Evolutionary conservation across 257 asterid species (phyloP).

Genomic region (Ehretia macrophylla): DNA sequence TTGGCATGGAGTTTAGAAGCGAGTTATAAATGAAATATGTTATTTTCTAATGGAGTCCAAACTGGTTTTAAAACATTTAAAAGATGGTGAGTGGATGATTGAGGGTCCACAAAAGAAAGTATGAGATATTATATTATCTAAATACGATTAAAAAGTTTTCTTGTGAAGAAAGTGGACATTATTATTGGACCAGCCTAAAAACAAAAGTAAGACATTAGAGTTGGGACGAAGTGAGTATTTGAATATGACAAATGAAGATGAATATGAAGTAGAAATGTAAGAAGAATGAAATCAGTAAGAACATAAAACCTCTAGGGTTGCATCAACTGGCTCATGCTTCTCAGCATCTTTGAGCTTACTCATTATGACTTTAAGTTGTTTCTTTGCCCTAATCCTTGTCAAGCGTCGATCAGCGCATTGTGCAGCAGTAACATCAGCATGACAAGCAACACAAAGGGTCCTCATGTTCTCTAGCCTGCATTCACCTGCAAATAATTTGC

Average conservation of each 20-base stretch:
- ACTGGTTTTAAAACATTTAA: too few species aligned
- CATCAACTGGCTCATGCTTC: conserved; percentile 15
- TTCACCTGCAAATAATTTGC: conserved; percentile 60
- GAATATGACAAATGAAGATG: background rate
- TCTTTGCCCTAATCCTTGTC: conserved; percentile 57
- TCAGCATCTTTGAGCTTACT: conserved; percentile 30
- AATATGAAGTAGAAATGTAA: background rate
- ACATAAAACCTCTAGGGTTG: conserved; percentile 37
- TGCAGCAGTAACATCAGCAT: conserved; percentile 74
- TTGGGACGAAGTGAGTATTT: background rate
- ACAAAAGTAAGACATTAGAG: background rate
- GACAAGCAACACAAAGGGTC: conserved; percentile 96
- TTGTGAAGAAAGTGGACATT: background rate
- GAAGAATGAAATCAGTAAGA: background rate
- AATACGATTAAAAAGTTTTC: too few species aligned
- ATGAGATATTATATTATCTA: too few species aligned
- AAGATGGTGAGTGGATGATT: too few species aligned
- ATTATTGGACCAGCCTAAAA: background rate
- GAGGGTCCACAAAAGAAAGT: too few species aligned
- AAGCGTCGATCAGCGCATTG: conserved; percentile 68
- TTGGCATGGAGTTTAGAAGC: too few species aligned
- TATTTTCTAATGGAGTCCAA: too few species aligned
- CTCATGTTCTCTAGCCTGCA: conserved; percentile 95
- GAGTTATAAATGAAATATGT: too few species aligned
- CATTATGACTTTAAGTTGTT: conserved; percentile 53